Evolutionary conservation across 2,329 filamentous ascomycete species (phyloP).

Genomic region (Colletotrichum sp.): DNA sequence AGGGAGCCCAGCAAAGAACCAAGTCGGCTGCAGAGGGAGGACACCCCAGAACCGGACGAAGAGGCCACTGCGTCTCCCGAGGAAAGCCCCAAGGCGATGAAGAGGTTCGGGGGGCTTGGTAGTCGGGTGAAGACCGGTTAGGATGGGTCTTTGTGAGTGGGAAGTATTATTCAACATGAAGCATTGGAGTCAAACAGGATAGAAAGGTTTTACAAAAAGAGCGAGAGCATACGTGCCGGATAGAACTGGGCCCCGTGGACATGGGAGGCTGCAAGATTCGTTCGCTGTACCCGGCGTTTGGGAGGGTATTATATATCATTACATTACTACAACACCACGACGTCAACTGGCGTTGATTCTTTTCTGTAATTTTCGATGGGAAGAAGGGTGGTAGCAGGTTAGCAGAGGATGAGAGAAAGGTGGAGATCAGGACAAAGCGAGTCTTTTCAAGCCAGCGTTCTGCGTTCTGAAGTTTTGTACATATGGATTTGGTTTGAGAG

Average conservation of each 20-base stretch:
- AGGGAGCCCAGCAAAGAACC: constrained; percentile 25
- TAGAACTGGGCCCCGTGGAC: background rate
- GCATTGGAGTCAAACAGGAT: background rate
- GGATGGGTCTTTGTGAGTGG: background rate
- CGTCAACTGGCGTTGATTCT: background rate
- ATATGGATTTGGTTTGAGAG: background rate
- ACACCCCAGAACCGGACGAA: constrained; percentile 9
- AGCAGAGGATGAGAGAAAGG: background rate
- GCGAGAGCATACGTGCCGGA: background rate
- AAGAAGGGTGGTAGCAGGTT: background rate
- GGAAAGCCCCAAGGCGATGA: constrained; percentile 4
- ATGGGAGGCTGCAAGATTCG: background rate
- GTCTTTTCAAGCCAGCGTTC: background rate
- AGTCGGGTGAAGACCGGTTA: constrained; percentile 16
- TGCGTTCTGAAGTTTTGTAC: background rate
- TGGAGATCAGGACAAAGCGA: background rate
- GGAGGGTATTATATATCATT: background rate
- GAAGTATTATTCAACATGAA: background rate
- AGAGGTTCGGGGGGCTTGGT: background rate
- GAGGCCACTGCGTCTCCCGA: background rate
- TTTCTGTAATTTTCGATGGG: background rate
- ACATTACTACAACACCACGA: background rate
- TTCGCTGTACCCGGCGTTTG: constrained; percentile 3
- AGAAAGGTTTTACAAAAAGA: background rate
- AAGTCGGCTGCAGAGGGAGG: background rate